Conservation (phyloP, 108 stramenopile genomes). For the Pseudonitzschia delicatissima region DNA sequence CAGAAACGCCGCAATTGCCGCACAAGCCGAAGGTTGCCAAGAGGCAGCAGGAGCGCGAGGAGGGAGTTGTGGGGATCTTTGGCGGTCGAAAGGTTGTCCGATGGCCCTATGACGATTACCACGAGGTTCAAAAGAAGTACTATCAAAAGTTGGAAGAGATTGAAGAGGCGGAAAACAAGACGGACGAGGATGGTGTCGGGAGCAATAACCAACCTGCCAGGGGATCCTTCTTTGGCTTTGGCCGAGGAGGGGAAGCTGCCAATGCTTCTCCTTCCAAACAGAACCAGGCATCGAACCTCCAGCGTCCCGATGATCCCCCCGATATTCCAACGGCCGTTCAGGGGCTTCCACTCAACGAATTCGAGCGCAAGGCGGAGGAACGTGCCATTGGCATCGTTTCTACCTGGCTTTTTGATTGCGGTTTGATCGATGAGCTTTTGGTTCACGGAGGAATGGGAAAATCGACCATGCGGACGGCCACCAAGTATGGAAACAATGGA, state of each 20-base stretch:
- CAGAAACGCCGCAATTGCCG: neutral
- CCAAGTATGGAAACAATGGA: neutral
- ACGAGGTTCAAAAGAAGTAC: conserved; percentile 64
- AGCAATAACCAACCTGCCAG: too few relatives aligned
- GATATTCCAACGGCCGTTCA: conserved; percentile 78
- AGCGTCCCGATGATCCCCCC: conserved; percentile 73
- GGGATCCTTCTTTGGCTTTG: conserved; percentile 6
- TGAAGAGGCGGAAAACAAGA: neutral
- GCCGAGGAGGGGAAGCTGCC: neutral
- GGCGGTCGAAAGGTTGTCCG: conserved; percentile 30
- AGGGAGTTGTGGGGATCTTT: conserved; percentile 16
- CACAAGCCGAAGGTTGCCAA: neutral
- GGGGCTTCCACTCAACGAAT: conserved; percentile 63
- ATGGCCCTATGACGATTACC: conserved; percentile 89
- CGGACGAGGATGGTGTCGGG: conserved; percentile 6
- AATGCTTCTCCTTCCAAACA: neutral
- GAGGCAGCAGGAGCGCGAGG: conserved; percentile 1
- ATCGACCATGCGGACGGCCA: conserved; percentile 2
- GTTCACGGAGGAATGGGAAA: conserved; percentile 60
- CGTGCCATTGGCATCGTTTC: conserved; percentile 74
- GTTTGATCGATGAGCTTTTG: conserved; percentile 82
- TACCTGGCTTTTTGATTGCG: conserved; percentile 87
- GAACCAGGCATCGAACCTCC: conserved; percentile 30
- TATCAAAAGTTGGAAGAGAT: conserved; percentile 63
- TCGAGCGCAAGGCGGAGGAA: conserved; percentile 82